phyloP scores from a whole-genome alignment of 306 rosid species.

The Gynostemma pentaphyllum region DNA sequence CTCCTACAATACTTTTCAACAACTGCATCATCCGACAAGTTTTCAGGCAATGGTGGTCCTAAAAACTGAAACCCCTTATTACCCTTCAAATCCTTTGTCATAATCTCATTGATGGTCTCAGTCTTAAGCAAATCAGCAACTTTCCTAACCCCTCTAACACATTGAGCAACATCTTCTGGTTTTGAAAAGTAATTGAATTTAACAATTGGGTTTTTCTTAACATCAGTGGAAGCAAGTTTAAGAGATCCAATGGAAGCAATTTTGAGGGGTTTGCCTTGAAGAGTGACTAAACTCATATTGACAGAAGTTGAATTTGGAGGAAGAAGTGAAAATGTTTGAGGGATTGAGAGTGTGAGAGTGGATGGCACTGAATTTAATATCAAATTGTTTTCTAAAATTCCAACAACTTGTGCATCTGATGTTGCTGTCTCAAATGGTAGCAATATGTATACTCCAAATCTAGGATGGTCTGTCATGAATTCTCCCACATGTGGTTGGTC shows the following conservation, averaged over 20 bases:
- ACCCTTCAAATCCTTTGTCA: background rate
- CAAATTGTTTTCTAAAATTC: background rate
- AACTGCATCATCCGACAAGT: background rate
- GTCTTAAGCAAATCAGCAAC: background rate
- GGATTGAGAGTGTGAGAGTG: background rate
- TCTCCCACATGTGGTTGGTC: too few species aligned
- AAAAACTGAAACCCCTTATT: background rate
- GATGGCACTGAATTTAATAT: too few species aligned
- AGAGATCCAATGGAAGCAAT: background rate
- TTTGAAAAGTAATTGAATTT: constrained; percentile 4
- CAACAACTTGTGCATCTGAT: background rate
- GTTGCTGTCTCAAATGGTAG: background rate
- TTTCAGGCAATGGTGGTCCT: background rate
- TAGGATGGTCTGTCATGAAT: too few species aligned
- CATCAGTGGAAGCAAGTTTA: background rate
- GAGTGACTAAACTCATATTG: background rate
- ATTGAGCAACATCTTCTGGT: background rate
- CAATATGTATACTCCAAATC: background rate
- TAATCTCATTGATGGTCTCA: background rate
- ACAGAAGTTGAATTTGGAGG: background rate
- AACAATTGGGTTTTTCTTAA: background rate
- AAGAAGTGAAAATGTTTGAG: background rate
- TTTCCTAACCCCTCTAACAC: background rate
- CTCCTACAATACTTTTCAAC: background rate
- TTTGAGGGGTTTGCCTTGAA: background rate